These are phyloP conservation scores for Maudiozyma turicensis DNA, from an alignment of 805 yeast genomes.

Conservation along the genomic window DNA sequence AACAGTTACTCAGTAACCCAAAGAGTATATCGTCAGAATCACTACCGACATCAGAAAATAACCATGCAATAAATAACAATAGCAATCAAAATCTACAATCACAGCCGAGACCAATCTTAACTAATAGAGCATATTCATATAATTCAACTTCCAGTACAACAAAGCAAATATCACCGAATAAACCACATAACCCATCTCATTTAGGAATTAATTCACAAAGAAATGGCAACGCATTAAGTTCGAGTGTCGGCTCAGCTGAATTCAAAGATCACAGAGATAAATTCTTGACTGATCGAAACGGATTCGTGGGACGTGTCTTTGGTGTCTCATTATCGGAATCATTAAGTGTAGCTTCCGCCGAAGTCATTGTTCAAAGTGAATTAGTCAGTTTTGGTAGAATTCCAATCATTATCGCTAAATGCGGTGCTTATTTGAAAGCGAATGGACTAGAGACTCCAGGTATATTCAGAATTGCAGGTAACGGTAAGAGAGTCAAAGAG, in stretches of 20 bases:
- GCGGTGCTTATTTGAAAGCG: constrained; percentile 77
- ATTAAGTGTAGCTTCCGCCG: constrained; percentile 53
- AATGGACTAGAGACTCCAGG: constrained; percentile 79
- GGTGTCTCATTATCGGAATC: constrained; percentile 72
- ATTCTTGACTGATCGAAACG: constrained; percentile 29
- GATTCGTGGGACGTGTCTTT: constrained; percentile 46
- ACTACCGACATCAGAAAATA: constrained; percentile 4
- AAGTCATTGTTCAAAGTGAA: constrained; percentile 51
- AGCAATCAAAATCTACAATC: background rate
- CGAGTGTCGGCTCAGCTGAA: constrained; percentile 7
- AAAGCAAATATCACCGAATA: background rate
- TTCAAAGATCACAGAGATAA: constrained; percentile 31
- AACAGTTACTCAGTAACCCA: constrained; percentile 24
- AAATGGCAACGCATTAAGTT: background rate
- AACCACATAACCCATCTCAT: background rate
- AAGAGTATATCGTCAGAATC: constrained; percentile 28
- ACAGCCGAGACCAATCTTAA: constrained; percentile 7
- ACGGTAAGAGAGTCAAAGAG: constrained; percentile 77
- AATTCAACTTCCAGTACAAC: constrained; percentile 1
- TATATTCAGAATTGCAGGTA: constrained; percentile 87
- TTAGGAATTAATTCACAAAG: background rate
- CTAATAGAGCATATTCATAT: constrained; percentile 9
- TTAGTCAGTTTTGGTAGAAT: constrained; percentile 75
- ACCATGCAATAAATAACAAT: background rate
- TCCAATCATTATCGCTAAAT: constrained; percentile 91